These are phyloP conservation scores for Ramaria sp. DNA, from an alignment of 768 basidiomycete genomes.

Conservation along the genomic window DNA sequence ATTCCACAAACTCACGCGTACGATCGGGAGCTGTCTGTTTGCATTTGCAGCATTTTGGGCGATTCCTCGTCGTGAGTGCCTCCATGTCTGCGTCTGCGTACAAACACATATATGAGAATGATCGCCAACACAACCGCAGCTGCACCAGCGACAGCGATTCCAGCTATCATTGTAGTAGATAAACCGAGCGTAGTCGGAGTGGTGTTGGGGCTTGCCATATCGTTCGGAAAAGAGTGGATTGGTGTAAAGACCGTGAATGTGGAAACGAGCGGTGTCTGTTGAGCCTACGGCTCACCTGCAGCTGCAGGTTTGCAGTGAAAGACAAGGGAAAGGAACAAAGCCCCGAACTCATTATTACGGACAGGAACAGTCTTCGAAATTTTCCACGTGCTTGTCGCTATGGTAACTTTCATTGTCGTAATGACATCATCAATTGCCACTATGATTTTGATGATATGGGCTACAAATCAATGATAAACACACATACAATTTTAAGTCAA, in stretches of 20 bases:
- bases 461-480: too few species aligned
- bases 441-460: too few species aligned
- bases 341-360: too few species aligned
- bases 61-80: conserved; percentile 16
- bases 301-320: too few species aligned
- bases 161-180: conserved; percentile 26
- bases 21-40: background rate
- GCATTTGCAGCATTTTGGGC: background rate
- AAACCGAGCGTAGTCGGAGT: background rate
- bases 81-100: conserved; percentile 37
- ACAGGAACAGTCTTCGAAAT: too few species aligned
- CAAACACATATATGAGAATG: conserved; percentile 34
- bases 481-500: too few species aligned
- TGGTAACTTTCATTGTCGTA: too few species aligned
- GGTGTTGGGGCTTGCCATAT: background rate
- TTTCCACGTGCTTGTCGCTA: too few species aligned
- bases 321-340: too few species aligned
- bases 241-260: background rate
- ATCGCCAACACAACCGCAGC: conserved; percentile 27
- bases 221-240: background rate
- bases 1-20: background rate
- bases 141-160: conserved; percentile 36
- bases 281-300: too few species aligned
- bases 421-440: too few species aligned
- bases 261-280: too few species aligned